These are phyloP conservation scores for Pythium aristosporum DNA, from an alignment of 352 stramenopile species.

Conservation along the genomic window DNA sequence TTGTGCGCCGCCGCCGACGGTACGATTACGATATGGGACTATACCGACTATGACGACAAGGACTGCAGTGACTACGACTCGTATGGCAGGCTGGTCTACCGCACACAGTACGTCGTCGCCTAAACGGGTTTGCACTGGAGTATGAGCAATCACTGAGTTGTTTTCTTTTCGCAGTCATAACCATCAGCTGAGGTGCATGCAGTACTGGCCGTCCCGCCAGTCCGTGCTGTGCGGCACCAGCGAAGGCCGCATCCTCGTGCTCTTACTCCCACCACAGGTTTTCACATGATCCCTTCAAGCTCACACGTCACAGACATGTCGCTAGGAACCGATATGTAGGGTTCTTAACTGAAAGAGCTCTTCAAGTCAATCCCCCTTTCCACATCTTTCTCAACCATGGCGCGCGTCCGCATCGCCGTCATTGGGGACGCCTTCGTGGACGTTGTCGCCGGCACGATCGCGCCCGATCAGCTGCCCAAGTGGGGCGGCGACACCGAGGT, in stretches of 20 bases:
- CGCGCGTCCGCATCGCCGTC: conserved; percentile 15
- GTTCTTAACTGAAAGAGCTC: conserved; percentile 1
- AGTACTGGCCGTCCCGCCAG: conserved; percentile 21
- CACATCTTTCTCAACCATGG: not conserved
- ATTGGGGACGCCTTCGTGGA: conserved; percentile 41
- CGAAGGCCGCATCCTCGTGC: conserved; percentile 24
- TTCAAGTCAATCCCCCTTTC: not conserved
- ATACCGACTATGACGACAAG: conserved; percentile 38
- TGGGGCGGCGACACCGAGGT: conserved; percentile 81
- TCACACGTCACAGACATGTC: conserved; percentile 7
- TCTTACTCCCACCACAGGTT: conserved; percentile 15
- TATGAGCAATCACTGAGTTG: not conserved
- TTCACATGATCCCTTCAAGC: not conserved
- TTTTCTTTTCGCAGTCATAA: conserved; percentile 4
- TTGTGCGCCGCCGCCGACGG: conserved; percentile 53
- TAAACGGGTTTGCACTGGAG: too few species aligned
- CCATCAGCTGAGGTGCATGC: conserved; percentile 19
- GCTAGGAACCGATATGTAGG: not conserved
- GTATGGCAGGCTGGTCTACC: conserved; percentile 46
- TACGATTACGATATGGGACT: conserved; percentile 62
- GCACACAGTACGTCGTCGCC: conserved; percentile 32
- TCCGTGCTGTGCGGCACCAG: conserved; percentile 21
- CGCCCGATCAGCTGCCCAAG: conserved; percentile 60
- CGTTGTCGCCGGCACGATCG: conserved; percentile 69
- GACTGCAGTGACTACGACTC: conserved; percentile 38